These are phyloP conservation scores for Colletotrichum gigasporum DNA, from an alignment of 2,329 filamentous ascomycete genomes.

Conservation along the genomic window DNA sequence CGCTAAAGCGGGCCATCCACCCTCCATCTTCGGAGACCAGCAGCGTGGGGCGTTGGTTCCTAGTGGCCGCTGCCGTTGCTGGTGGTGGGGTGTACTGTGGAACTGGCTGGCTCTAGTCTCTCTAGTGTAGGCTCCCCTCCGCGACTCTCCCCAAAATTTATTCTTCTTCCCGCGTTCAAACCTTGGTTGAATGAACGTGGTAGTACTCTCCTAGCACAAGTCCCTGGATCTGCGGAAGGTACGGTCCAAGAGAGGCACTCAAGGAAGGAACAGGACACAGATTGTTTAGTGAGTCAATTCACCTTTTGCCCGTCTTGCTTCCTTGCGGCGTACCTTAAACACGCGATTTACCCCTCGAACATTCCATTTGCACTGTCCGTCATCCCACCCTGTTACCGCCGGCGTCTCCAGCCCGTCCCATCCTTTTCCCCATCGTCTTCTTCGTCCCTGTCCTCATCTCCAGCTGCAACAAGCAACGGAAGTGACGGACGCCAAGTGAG, in stretches of 20 bases:
- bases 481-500: no score
- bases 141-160: slow-evolving; percentile 16
- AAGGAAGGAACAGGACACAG: no score
- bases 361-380: slow-evolving; percentile 8
- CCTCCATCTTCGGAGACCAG: slow-evolving; percentile 21
- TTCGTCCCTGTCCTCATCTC: background rate
- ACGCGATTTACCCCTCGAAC: slow-evolving; percentile 22
- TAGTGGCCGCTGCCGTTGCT: slow-evolving; percentile 15
- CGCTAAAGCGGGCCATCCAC: slow-evolving; percentile 5
- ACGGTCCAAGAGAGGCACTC: no score
- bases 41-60: slow-evolving; percentile 14
- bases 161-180: slow-evolving; percentile 7
- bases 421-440: background rate
- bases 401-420: background rate
- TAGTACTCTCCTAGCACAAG: no score
- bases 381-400: background rate
- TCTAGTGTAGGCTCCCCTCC: background rate
- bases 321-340: slow-evolving; percentile 3
- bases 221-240: no score
- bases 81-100: slow-evolving; percentile 10
- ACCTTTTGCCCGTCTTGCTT: slow-evolving; percentile 13
- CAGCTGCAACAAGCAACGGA: no score
- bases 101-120: slow-evolving; percentile 8
- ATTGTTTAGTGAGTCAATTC: slow-evolving; percentile 18
- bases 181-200: background rate